Evolutionary conservation across 2,329 filamentous ascomycete species (phyloP), one percentile per base, ranked within the genome.

Genomic region (Aspergillus ruber): DNA sequence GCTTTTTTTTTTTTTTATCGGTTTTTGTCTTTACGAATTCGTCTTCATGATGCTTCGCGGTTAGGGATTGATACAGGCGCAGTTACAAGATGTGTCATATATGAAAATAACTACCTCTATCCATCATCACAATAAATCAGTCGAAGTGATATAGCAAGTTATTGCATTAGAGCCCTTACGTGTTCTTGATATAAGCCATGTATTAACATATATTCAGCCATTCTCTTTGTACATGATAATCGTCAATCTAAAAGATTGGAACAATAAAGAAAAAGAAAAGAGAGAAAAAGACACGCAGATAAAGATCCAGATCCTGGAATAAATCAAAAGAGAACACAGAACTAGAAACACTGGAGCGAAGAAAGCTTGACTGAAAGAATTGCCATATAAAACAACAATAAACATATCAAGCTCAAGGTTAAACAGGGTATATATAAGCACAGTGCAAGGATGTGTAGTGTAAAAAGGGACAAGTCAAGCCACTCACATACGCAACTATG

Each of bases 371-470:
- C 15, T 39, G 17, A 39, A 18, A 20, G 17, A 4, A 39, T 12
- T 18, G 40, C 12, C n/a, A 15, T 25, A 42, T 29, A 27, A 29
- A n/a, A 42, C 21, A 42, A n/a, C 25, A 13, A 29, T 29, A 13
- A 18, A 15, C 21, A 46, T 15, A 44, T 18, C 15, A 39, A 17
- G 33, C 33, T 35, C 36, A 39, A 18, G 36, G 17, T 39, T 18
- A 20, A 39, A 20, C 36, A 18, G 50, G 47, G 47, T 51, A 51
- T 49, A 51, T 48, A 43, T 44, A 42, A 52, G 25, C 21, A 21
- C 41, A 47, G 44, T 36, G 33, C 33, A 36, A 35, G 40, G n/a
- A 42, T 38, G 20, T 23, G 38, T 27, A 44, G 43, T 18, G 36
- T 10, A 20, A 39, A 39, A 12, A 18, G 17, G 15, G 10, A 39